Evolutionary conservation across 1,139 yeast species (phyloP).

Genomic region (Zhuliangozyma blackwelliae): DNA sequence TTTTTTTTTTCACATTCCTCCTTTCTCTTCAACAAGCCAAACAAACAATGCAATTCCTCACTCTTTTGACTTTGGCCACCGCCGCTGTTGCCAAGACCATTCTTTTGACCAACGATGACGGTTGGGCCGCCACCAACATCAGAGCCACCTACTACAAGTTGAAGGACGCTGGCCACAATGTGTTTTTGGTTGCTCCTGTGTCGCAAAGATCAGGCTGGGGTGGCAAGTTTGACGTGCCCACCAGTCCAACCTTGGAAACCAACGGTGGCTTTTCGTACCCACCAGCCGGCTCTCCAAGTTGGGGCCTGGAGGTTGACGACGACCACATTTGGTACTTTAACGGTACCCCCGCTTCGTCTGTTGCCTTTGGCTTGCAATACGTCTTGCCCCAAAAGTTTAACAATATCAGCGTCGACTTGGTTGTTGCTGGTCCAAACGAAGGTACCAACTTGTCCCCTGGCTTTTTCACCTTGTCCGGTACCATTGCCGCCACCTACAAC

Average conservation of each 20-base stretch:
- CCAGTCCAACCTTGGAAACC: conserved; percentile 33
- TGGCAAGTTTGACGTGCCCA: conserved; percentile 49
- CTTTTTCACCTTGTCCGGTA: conserved; percentile 36
- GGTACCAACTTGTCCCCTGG: conserved; percentile 42
- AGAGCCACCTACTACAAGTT: conserved; percentile 56
- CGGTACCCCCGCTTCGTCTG: conserved; percentile 45
- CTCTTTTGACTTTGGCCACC: conserved; percentile 11
- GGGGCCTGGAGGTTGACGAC: conserved; percentile 44
- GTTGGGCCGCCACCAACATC: conserved; percentile 56
- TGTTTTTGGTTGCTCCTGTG: conserved; percentile 54
- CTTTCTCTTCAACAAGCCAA: neutral
- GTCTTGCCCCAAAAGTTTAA: conserved; percentile 37
- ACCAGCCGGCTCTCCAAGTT: conserved; percentile 41
- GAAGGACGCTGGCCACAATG: conserved; percentile 49
- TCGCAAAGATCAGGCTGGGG: conserved; percentile 58
- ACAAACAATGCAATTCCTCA: conserved; percentile 8
- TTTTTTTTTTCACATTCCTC: neutral
- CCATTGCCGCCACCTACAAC: conserved; percentile 43
- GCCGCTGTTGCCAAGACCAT: conserved; percentile 39
- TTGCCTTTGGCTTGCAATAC: conserved; percentile 40
- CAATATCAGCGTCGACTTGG: conserved; percentile 32
- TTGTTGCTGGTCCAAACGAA: conserved; percentile 47
- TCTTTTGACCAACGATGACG: conserved; percentile 56
- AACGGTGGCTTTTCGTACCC: conserved; percentile 42
- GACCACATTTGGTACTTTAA: conserved; percentile 46